Base-by-base conservation (phyloP, 257 asterid genomes). In the Nicotiana noctiflora region DNA sequence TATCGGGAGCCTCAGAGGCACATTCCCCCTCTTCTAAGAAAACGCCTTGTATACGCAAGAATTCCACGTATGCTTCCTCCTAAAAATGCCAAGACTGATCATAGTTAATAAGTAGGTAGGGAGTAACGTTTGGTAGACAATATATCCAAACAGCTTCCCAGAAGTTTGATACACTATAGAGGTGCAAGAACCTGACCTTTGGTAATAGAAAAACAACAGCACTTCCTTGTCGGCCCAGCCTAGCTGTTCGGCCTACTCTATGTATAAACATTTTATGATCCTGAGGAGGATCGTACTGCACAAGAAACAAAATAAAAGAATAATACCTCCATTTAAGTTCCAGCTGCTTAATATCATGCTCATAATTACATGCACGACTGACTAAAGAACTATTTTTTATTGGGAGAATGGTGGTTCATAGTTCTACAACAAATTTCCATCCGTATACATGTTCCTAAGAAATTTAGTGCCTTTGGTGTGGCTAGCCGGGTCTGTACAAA, bases 201-300 rank as follows among this genome's bases (percentile, higher is more conserved):
- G 97, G 98, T 85, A 93, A 85, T 75, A 95, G 85, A 82, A 93
- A 95, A 72, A 92, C 94, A 79, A 91, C 84, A 17, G 96, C 97
- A 87, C 85, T 88, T 76, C 99, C 98, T 88, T 92, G 90, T 51
- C 97, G 90, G 57, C 99, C 99, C 95, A 95, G 76, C 84, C 98
- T 88, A 79, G 99, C 99, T 46, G 98, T 95, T 90, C 99, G 90
- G 68, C 99, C 99, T 87, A 91, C 99, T 89, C 98, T 89, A 86
- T 95, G 99, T 79, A 95, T 76, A 72, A 95, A 95, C 84, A 95
- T 92, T 84, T 92, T 86, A 63, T 98, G 98, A 85, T 95, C 98
- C 86, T 93, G 98, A 79, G 98, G 98, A 72, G 97, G 99, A 21
- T 95, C 99, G 83, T 89, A 92, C 99, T 93, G 96, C 87, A 81